These are phyloP conservation scores for Angophora floribunda DNA, from an alignment of 345 rosid species.

Conservation along the genomic window DNA sequence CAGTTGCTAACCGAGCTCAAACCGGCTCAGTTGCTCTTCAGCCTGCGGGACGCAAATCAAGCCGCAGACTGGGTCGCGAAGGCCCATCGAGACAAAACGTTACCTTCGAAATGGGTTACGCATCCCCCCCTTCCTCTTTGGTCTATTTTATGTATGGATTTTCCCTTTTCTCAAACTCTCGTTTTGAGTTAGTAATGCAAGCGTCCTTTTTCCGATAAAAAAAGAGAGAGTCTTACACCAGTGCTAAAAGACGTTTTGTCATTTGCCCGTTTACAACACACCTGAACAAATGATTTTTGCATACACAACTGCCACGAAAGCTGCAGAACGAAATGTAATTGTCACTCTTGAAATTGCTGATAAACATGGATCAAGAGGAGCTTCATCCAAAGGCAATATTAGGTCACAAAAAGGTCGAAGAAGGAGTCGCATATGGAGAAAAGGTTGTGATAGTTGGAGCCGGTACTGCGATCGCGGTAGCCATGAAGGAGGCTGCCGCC, in stretches of 20 bases:
- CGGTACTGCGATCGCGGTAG: neutral
- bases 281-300: neutral
- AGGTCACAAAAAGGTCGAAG: neutral
- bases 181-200: too few relatives aligned
- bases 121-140: too few relatives aligned
- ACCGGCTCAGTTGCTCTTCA: too few relatives aligned
- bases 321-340: neutral
- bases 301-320: neutral
- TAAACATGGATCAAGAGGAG: neutral
- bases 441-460: neutral
- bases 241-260: neutral
- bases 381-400: neutral
- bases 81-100: too few relatives aligned
- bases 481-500: neutral
- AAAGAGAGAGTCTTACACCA: neutral
- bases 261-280: neutral
- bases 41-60: too few relatives aligned
- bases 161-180: too few relatives aligned
- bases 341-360: neutral
- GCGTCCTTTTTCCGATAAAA: too few relatives aligned
- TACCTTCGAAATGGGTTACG: too few relatives aligned
- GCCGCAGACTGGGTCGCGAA: too few relatives aligned
- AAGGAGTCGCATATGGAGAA: neutral
- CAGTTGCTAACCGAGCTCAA: too few relatives aligned
- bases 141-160: too few relatives aligned